These are phyloP conservation scores for Melaleuca quinquenervia DNA, from an alignment of 345 rosid species.

Conservation along the genomic window DNA sequence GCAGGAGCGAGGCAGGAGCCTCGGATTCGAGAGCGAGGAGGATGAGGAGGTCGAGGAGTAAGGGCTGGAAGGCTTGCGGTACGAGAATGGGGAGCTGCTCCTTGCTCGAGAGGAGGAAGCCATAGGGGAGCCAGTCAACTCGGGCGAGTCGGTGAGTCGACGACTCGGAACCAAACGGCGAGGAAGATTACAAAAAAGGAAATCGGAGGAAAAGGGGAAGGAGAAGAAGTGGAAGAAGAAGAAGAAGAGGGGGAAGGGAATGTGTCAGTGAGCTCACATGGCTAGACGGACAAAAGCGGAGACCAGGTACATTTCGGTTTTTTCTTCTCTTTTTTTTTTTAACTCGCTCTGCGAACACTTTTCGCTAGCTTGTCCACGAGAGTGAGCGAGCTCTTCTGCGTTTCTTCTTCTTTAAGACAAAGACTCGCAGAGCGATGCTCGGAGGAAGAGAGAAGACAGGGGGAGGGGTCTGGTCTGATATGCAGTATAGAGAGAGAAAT, in stretches of 20 bases:
- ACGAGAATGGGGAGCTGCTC: constrained; percentile 78
- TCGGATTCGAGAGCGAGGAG: constrained; percentile 46
- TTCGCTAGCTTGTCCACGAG: background rate
- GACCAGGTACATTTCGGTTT: constrained; percentile 13
- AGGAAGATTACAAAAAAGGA: constrained; percentile 1
- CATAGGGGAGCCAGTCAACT: constrained; percentile 33
- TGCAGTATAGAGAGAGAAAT: background rate
- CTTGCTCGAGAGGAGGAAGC: constrained; percentile 83
- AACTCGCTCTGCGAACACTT: background rate
- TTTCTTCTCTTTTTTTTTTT: background rate
- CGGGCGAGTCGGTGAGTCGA: constrained; percentile 10
- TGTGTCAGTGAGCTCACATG: constrained; percentile 89
- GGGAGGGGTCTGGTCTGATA: background rate
- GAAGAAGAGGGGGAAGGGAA: constrained; percentile 20
- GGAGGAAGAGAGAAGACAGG: background rate
- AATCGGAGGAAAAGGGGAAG: background rate
- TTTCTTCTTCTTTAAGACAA: constrained; percentile 70
- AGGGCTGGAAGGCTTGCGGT: constrained; percentile 67
- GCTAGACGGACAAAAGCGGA: constrained; percentile 40
- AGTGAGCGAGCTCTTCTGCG: constrained; percentile 18
- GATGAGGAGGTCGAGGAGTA: constrained; percentile 74
- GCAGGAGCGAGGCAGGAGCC: constrained; percentile 62
- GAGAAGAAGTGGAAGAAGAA: constrained; percentile 13
- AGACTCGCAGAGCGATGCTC: constrained; percentile 26
- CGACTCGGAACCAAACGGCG: constrained; percentile 10